A percentile compares a stretch with the other conserved stretches of the same genome.
Evolutionary conservation across 352 stramenopile species (phyloP).

Genomic region (Phytophthora hybrid): DNA sequence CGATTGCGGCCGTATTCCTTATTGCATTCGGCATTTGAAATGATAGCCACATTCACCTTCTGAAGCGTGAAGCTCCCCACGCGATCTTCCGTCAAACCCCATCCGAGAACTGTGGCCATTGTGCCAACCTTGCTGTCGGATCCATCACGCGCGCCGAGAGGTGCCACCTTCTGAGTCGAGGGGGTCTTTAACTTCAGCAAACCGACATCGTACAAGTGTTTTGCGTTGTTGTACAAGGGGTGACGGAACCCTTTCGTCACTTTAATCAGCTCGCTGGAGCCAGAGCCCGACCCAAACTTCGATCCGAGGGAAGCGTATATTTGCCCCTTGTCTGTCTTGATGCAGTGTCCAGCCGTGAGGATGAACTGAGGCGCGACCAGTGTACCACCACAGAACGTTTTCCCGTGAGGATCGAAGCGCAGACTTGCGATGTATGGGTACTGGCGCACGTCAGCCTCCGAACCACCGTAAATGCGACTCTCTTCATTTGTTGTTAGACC

Average conservation of each 20-base stretch:
- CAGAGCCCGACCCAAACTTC: slow-evolving; percentile 16
- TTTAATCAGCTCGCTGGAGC: slow-evolving; percentile 28
- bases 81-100: slow-evolving; percentile 54
- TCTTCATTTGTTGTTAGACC: slow-evolving; percentile 45
- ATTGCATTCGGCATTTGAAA: slow-evolving; percentile 56
- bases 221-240: slow-evolving; percentile 27
- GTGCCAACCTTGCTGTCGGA: slow-evolving; percentile 51
- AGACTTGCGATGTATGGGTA: slow-evolving; percentile 70
- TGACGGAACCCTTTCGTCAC: slow-evolving; percentile 22
- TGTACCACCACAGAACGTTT: slow-evolving; percentile 66
- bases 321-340: slow-evolving; percentile 38
- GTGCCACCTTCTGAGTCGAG: slow-evolving; percentile 33
- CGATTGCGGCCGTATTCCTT: slow-evolving; percentile 41
- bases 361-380: slow-evolving; percentile 68
- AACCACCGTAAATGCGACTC: slow-evolving; percentile 69
- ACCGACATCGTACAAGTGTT: slow-evolving; percentile 46
- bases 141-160: slow-evolving; percentile 39
- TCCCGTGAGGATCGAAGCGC: slow-evolving; percentile 46
- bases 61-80: slow-evolving; percentile 43
- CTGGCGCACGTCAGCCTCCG: slow-evolving; percentile 52
- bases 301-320: slow-evolving; percentile 38
- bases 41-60: slow-evolving; percentile 54
- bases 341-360: slow-evolving; percentile 75
- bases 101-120: slow-evolving; percentile 56
- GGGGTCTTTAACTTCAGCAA: slow-evolving; percentile 54